Evolutionary conservation across 306 rosid species (phyloP).

Genomic region (Vicia faba): DNA sequence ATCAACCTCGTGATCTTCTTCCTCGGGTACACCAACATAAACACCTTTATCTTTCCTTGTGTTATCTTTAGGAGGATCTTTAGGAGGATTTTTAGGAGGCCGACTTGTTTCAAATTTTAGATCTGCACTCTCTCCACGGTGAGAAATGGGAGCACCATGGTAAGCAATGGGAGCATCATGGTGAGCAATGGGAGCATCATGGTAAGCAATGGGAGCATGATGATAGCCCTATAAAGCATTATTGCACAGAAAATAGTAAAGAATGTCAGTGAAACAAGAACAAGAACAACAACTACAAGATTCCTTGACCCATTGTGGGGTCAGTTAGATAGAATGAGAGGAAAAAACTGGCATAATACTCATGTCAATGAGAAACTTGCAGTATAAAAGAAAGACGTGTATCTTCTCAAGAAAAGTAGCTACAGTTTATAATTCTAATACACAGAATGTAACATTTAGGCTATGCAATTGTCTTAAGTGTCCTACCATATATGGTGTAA

Average conservation of each 20-base stretch:
- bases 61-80: conserved; percentile 28
- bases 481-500: too few relatives aligned
- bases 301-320: not conserved
- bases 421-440: conserved; percentile 19
- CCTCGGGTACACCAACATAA: conserved; percentile 69
- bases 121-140: conserved; percentile 36
- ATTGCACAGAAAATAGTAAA: conserved; percentile 31
- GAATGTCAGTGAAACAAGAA: conserved; percentile 36
- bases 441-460: not conserved
- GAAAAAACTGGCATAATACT: not conserved
- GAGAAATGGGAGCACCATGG: conserved; percentile 31
- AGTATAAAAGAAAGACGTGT: conserved; percentile 5
- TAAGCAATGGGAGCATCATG: conserved; percentile 29
- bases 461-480: too few relatives aligned
- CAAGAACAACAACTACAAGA: conserved; percentile 11
- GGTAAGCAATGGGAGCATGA: conserved; percentile 33
- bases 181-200: conserved; percentile 31
- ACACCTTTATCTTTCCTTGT: conserved; percentile 54
- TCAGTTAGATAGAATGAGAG: not conserved
- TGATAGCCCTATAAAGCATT: conserved; percentile 45
- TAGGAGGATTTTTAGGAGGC: conserved; percentile 21
- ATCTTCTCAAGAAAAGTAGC: conserved; percentile 17
- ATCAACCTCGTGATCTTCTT: conserved; percentile 39
- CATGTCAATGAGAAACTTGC: conserved; percentile 32
- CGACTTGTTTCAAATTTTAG: conserved; percentile 28